Evolutionary conservation across 2,329 filamentous ascomycete species (phyloP).

Genomic region (Leptographium radiaticola): DNA sequence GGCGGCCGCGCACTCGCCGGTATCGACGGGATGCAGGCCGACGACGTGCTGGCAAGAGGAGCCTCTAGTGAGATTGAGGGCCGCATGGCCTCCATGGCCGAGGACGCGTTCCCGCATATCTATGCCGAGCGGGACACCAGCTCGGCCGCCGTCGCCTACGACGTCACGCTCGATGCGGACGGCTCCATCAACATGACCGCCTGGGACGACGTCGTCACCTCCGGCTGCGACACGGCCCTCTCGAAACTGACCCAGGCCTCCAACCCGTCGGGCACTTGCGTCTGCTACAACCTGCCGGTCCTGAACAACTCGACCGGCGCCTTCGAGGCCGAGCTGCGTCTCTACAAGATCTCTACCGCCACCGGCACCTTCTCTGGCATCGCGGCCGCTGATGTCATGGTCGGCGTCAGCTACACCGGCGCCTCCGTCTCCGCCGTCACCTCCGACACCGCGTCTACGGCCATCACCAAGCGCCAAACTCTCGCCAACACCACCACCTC

Average conservation of each 20-base stretch:
- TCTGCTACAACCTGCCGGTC: constrained; percentile 71
- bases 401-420: constrained; percentile 40
- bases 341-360: constrained; percentile 56
- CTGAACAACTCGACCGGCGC: constrained; percentile 54
- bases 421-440: constrained; percentile 34
- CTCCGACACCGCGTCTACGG: constrained; percentile 9
- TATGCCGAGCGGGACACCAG: constrained; percentile 10
- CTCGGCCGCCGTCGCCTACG: constrained; percentile 7
- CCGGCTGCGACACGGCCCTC: constrained; percentile 48
- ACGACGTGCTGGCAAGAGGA: constrained; percentile 13
- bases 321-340: constrained; percentile 64
- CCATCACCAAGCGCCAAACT: not conserved
- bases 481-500: not conserved
- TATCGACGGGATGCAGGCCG: constrained; percentile 15
- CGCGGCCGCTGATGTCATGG: constrained; percentile 36
- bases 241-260: constrained; percentile 40
- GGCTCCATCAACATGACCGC: constrained; percentile 37
- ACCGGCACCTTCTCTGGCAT: constrained; percentile 40
- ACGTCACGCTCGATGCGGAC: constrained; percentile 24
- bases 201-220: constrained; percentile 42
- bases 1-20: constrained; percentile 22
- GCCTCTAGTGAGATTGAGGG: constrained; percentile 15
- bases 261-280: constrained; percentile 64
- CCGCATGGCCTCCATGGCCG: constrained; percentile 17
- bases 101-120: constrained; percentile 5